Conservation (phyloP, 2,329 filamentous ascomycete genomes). For the Monosporascus sp. region DNA sequence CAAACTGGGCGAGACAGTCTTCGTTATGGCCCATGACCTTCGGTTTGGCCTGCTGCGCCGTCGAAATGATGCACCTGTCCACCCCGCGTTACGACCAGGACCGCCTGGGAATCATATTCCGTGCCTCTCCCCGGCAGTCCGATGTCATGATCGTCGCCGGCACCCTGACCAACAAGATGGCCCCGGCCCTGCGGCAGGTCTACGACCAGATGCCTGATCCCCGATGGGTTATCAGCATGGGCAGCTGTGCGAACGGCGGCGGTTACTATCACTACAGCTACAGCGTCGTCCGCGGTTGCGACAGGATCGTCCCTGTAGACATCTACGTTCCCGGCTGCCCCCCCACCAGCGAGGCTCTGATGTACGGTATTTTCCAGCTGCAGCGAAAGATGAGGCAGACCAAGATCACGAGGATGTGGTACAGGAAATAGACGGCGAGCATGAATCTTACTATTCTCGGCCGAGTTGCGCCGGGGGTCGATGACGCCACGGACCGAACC, state of each 20-base stretch:
- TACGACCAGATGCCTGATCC: constrained; percentile 97
- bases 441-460: too few species aligned
- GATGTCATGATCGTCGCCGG: constrained; percentile 94
- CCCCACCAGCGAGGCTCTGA: constrained; percentile 56
- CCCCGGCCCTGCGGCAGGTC: constrained; percentile 79
- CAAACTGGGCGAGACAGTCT: constrained; percentile 80
- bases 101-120: constrained; percentile 84
- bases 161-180: constrained; percentile 95
- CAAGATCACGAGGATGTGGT: constrained; percentile 53
- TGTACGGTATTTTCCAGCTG: constrained; percentile 69
- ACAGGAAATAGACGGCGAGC: constrained; percentile 42
- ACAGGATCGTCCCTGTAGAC: constrained; percentile 74
- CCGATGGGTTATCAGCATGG: constrained; percentile 80
- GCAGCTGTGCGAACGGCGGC: constrained; percentile 77
- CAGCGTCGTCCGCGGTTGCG: constrained; percentile 68
- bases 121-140: constrained; percentile 79
- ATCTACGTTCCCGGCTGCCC: constrained; percentile 75
- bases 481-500: background rate
- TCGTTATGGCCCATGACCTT: constrained; percentile 90
- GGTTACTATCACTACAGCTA: constrained; percentile 89
- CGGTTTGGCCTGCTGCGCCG: constrained; percentile 80
- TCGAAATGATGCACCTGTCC: constrained; percentile 91
- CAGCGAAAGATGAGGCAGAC: constrained; percentile 70
- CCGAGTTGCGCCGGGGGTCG: too few species aligned
- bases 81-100: constrained; percentile 88